Base-by-base conservation (phyloP, 116 monocot species). In the Papilionanthe hybrid region DNA sequence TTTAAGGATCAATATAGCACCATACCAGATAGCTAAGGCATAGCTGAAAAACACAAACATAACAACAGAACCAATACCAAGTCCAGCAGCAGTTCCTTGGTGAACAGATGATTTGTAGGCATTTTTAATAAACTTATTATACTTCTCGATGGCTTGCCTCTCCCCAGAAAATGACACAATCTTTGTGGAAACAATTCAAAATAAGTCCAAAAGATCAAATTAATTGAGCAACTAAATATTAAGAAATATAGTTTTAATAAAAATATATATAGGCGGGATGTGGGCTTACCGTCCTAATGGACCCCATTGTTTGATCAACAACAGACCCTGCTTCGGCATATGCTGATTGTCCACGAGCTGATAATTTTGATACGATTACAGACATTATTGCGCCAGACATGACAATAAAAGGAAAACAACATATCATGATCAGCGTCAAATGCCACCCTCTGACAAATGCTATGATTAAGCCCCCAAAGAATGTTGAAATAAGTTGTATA, bases 131-230 rank as follows among this genome's bases (percentile, higher is more conserved):
- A 79, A 74, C 23, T 80, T 49, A 43, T 86, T 81, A 79, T 93
- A 93, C 32, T 55, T 85, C 18, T 78, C 48, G 27, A 86, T 85
- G 30, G 90, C 93, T 48, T 81, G 76, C 22, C 76, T 90, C 85
- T 90, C 90, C 49, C 90, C 90, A 67, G 83, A 88, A 81, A 93
- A 93, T 1, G 92, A 84, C 48, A 80, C 87, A 50, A 92, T 85
- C 87, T 92, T n/a, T 29, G 76, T 28, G 9, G 47, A 75, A 49
- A 76, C 55, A n/a, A 55, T 50, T 5, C n/a, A n/a, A n/a, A n/a
- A n/a, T 25, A 56, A 42, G 41, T 5, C 6, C 19, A 43, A 11
- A 19, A 81, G 22, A 48, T 28, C 19, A 28, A 27, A 49, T 23
- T 32, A 80, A 79, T 19, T 17, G 4, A 53, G 20, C 6, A 19